Base-by-base conservation (phyloP, 163 green algal species). In the Scenedesmus sp. region DNA sequence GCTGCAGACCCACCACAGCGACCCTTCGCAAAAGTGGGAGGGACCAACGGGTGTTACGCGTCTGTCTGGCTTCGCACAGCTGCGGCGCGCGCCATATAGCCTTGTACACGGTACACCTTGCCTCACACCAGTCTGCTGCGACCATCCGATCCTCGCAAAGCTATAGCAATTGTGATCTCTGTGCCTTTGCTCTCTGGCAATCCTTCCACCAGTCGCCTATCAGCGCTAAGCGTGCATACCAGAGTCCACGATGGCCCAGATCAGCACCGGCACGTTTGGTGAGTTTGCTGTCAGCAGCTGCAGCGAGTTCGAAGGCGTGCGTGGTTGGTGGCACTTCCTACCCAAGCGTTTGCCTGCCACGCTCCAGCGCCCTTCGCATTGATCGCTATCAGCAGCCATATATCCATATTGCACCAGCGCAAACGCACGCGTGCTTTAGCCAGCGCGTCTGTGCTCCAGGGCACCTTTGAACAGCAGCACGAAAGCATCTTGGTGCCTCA, bases 231-330 rank as follows among this genome's bases (percentile, higher is more conserved):
- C 70, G 46, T 15, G 70, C 23, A 4, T 46, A 46, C 34, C 34
- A 46, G 34, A 46, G 34, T 46, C 2, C 70, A 79, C 1, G 13
- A 88, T 88, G 83, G 23, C 83, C 46, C 20, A 52, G 23, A 52
- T 88, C 56, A 88, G 57, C 57, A 88, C 83, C 15, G 67, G 83
- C 57, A 88, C 83, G 6, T 88, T 88, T 26, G 83, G 83, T 88
- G 83, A 88, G 83, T n/a, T 15, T 52, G 70, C 70, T 5, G 13
- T 52, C 23, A 23, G 4, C 59, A 52, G 23, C 5, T 62, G 77
- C 77, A 84, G 15, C 56, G 46, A 5, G 34, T 46, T 46, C 34
- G 34, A 46, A 46, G 34, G 77, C 46, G 20, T 52, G 82, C 2
- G 26, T 59, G 54, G 70, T 56, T 52, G 70, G 4, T 13, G 70